phyloP scores from a whole-genome alignment of 306 rosid species.

The Herpetospermum pedunculosum region DNA sequence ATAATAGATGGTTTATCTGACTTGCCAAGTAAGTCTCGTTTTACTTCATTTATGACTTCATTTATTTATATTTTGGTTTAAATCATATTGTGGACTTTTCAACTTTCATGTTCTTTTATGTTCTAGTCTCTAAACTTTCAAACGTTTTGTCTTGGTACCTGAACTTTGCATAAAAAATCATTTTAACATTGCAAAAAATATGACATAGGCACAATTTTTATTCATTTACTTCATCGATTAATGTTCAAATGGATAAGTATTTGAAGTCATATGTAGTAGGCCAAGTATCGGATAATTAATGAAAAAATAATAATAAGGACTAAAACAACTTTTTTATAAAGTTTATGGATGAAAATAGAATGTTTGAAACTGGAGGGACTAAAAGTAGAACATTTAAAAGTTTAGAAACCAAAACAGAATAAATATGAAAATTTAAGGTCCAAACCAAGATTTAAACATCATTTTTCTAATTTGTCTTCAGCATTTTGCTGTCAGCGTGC shows the following conservation, averaged over 20 bases:
- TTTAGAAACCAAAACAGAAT: not conserved
- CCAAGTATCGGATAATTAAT: not conserved
- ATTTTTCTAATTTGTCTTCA: not conserved
- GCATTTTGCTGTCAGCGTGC: not conserved
- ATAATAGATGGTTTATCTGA: constrained; percentile 75
- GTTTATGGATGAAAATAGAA: too few species aligned
- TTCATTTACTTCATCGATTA: not conserved
- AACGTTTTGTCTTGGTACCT: not conserved
- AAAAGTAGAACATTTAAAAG: not conserved
- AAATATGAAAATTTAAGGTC: not conserved
- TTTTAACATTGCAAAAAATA: not conserved
- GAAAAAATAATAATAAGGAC: too few species aligned
- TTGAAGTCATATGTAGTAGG: not conserved
- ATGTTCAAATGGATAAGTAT: not conserved
- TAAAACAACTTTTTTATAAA: too few species aligned
- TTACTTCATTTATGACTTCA: not conserved
- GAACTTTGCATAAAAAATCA: not conserved
- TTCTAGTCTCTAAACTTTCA: not conserved
- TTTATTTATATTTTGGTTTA: not conserved
- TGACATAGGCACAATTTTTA: not conserved
- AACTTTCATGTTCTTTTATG: not conserved
- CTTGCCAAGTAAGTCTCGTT: constrained; percentile 70
- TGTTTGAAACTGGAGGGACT: not conserved
- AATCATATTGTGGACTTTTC: not conserved
- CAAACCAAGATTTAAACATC: not conserved